Percentiles rank a stretch among this genome's conserved stretches.
These are phyloP conservation scores for Lablab purpureus DNA, from an alignment of 306 rosid genomes.

Conservation along the genomic window DNA sequence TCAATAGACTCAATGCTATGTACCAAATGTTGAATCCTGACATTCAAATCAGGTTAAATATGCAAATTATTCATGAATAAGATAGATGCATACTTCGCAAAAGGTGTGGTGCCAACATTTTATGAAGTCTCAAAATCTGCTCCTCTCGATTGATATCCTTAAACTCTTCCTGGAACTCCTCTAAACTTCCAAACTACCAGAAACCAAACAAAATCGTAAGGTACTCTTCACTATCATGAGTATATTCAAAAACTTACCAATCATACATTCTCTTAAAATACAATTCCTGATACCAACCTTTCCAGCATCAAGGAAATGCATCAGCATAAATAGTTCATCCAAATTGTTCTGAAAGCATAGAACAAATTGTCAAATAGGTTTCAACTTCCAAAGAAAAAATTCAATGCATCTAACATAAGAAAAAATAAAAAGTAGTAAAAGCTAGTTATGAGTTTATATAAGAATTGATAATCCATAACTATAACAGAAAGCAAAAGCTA, in stretches of 20 bases:
- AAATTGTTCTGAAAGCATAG: constrained; percentile 81
- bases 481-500: constrained; percentile 5
- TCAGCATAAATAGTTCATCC: constrained; percentile 96
- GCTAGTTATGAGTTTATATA: constrained; percentile 14
- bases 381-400: constrained; percentile 34
- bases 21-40: not conserved
- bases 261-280: constrained; percentile 32
- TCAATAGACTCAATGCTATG: constrained; percentile 56
- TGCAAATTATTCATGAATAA: constrained; percentile 62
- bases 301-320: constrained; percentile 99
- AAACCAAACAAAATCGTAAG: constrained; percentile 31
- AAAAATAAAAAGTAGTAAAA: constrained; percentile 31
- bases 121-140: constrained; percentile 92
- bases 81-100: constrained; percentile 68
- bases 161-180: constrained; percentile 98
- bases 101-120: constrained; percentile 97
- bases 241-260: constrained; percentile 34
- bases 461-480: constrained; percentile 11
- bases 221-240: constrained; percentile 35
- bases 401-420: constrained; percentile 8
- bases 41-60: constrained; percentile 49
- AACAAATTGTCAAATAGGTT: constrained; percentile 46
- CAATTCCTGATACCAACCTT: constrained; percentile 70
- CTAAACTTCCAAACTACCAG: constrained; percentile 89
- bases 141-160: constrained; percentile 97